Base-by-base conservation (phyloP, 495 filamentous ascomycete species). In the Aspergillus nanangensis region DNA sequence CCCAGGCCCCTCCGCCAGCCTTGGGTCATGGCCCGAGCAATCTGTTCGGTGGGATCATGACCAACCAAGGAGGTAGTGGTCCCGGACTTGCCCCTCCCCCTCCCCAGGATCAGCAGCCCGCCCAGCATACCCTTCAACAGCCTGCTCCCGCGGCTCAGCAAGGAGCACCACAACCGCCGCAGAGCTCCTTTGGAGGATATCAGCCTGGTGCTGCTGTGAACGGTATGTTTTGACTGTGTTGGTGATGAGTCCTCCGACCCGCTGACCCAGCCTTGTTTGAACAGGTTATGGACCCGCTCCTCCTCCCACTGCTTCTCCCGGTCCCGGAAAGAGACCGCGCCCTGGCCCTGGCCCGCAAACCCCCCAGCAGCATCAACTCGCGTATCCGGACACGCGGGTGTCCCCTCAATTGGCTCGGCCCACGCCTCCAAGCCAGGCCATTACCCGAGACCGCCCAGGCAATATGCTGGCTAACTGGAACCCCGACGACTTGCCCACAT, bases 21-120 rank as follows among this genome's bases (percentile, higher is more conserved):
- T 84, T 98, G 62, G 90, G 90, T n/a, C 86, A 93, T 61, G 90
- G 93, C 31, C 85, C 87, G 20, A 90, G 82, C 63, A 91, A 94
- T 62, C 75, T 96, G 31, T 97, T 98, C 60, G 86, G 90, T 51
- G 89, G 88, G 19, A 96, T 98, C 54, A 96, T 98, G 87, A 78
- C 93, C 48, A 92, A 91, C 45, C 85, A 84, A 66, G 86, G 83
- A 59, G 83, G 81, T 56, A 90, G 90, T 74, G 89, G 86, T 49
- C 87, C 89, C 47, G 84, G 86, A 51, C 86, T 95, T 59, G 90
- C 89, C 44, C 93, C 91, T 57, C 89, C 88, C 49, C 82, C 81
- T 47, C 79, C 78, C 62, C 81, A 83, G 60, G 76, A 79, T 60
- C 77, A 78, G 60, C 75, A 77, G 57, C 77, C 80, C 54, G 76